Percentiles rank a stretch among this genome's conserved stretches.
Conservation (phyloP, 805 yeast species). For the Monosporozyma unispora region DNA sequence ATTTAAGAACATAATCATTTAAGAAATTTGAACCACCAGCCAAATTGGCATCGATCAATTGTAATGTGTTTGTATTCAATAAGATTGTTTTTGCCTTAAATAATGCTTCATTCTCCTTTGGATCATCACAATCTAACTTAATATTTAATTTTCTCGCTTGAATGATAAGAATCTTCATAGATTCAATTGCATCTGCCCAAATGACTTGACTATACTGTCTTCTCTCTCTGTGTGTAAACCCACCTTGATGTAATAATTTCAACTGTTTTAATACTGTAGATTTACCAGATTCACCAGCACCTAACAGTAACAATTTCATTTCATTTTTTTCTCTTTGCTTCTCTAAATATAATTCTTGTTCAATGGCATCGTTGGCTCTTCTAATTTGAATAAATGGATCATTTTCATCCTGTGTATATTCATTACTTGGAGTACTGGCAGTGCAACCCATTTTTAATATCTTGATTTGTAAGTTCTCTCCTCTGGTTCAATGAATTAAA, state of each 20-base stretch:
- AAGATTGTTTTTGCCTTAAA: slow-evolving; percentile 40
- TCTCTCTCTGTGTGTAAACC: slow-evolving; percentile 74
- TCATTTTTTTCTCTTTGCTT: slow-evolving; percentile 48
- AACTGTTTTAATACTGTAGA: slow-evolving; percentile 87
- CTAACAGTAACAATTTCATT: slow-evolving; percentile 67
- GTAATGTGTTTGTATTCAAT: slow-evolving; percentile 48
- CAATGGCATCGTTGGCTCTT: slow-evolving; percentile 53
- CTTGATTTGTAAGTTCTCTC: too few species aligned
- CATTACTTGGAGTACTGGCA: slow-evolving; percentile 37
- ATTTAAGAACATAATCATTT: slow-evolving; percentile 54
- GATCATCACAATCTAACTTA: slow-evolving; percentile 55
- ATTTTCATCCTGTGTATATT: slow-evolving; percentile 29
- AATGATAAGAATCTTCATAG: slow-evolving; percentile 70
- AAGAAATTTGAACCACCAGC: slow-evolving; percentile 61
- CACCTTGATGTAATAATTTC: slow-evolving; percentile 75
- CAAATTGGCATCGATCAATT: slow-evolving; percentile 51
- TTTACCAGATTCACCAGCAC: slow-evolving; percentile 94
- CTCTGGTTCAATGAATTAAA: too few species aligned
- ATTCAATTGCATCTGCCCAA: slow-evolving; percentile 85
- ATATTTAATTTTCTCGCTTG: slow-evolving; percentile 64
- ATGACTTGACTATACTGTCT: slow-evolving; percentile 75
- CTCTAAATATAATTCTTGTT: slow-evolving; percentile 46
- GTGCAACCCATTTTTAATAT: slow-evolving; percentile 54
- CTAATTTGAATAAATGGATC: slow-evolving; percentile 50
- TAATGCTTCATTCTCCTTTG: slow-evolving; percentile 34